Percentiles rank a stretch among this genome's conserved stretches.
These are phyloP conservation scores for Stenogyne calaminthoides DNA, from an alignment of 305 asterid genomes.

Conservation along the genomic window DNA sequence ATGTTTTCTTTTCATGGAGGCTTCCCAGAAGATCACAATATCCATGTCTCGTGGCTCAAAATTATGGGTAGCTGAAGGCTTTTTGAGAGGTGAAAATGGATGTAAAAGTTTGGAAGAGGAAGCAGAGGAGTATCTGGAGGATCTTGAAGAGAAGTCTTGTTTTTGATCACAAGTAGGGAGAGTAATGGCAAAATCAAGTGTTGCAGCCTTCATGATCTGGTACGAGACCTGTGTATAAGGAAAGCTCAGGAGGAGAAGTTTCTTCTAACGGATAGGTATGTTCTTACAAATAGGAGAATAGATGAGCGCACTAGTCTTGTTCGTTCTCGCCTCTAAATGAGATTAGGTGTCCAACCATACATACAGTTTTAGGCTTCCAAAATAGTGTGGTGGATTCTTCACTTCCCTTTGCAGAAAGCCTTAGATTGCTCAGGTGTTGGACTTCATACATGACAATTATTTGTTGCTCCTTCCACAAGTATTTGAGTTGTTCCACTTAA, in stretches of 20 bases:
- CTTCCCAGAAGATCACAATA: not conserved
- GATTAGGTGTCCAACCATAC: not conserved
- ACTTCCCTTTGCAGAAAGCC: not conserved
- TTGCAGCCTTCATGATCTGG: slow-evolving; percentile 29
- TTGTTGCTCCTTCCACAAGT: not conserved
- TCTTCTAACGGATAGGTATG: not conserved
- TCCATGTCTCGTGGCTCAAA: not conserved
- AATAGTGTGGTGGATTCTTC: not conserved
- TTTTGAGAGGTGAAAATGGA: not conserved
- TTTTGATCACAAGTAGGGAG: not conserved
- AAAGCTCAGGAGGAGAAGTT: slow-evolving; percentile 19
- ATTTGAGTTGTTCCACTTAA: not conserved
- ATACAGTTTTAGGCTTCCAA: not conserved
- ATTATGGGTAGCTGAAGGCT: slow-evolving; percentile 15
- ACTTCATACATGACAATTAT: not conserved
- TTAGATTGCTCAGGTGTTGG: slow-evolving; percentile 7
- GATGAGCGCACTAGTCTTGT: not conserved
- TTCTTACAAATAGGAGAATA: not conserved
- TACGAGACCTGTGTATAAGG: slow-evolving; percentile 15
- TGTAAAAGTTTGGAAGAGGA: not conserved
- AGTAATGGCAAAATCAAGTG: slow-evolving; percentile 20
- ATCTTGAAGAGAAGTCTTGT: not conserved
- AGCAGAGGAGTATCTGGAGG: too few relatives aligned
- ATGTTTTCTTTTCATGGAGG: slow-evolving; percentile 1
- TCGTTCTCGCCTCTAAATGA: not conserved